Base-by-base conservation (phyloP, 2,329 filamentous ascomycete species). In the Rosellinia necatrix region DNA sequence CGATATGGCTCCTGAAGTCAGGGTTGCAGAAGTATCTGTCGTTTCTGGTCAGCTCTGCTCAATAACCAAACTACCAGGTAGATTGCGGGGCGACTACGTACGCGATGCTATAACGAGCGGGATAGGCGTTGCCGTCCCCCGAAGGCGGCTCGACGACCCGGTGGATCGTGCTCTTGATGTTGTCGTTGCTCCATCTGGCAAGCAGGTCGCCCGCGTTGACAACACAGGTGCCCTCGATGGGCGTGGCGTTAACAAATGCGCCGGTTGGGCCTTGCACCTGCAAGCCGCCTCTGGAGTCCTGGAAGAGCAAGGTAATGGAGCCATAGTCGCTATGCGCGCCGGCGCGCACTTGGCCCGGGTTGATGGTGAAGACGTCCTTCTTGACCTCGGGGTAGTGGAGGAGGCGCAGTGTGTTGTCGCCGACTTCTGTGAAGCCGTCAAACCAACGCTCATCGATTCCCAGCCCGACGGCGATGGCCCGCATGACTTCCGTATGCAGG, bases 121-220 rank as follows among this genome's bases (percentile, higher is more conserved):
- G 91, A 71, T 96, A 88, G 34, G 78, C 74, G 13, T 79, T 80
- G 6, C 74, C 75, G 3, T 75, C 77, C 3, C 79, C 80, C 13
- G 78, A 76, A 1, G 90, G 89, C 2, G 92, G 92, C 75, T 96
- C 90, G 4, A 97, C 90, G 1, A 97, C 92, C 9, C 92, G 85
- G 73, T 97, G 92, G 58, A 92, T 84, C 3, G 92, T 97, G 69
- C 89, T 93, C 76, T 89, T 92, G 75, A 97, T 96, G 4, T 84
- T 89, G 68, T 96, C 91, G 68, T 97, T 97, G 61, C 89, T 91
- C 92, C 92, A 96, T 49, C 92, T 80, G 1, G 90, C 88, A 46
- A 97, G 77, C 64, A 97, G 71, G 70, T 97, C 92, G 1, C 92
- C 92, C 0, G 92, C 92, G 68, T 97, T 97, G 62, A 96, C 83